Base-by-base conservation (phyloP, 23 red algal genomes). In the Gracilaria vermiculophylla region DNA sequence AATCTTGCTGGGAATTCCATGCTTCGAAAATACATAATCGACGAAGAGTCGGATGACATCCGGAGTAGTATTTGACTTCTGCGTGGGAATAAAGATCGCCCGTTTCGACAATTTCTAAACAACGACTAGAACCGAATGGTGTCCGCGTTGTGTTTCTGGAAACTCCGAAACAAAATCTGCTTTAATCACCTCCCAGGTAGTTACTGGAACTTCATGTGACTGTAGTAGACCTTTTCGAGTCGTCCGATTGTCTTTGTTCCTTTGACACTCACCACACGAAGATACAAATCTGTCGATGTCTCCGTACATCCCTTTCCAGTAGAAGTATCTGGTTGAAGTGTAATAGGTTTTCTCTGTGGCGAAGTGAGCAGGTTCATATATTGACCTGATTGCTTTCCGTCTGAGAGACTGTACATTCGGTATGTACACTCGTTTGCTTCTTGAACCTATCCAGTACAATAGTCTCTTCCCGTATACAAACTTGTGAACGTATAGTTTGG, bases 81-180 rank as follows among this genome's bases (percentile, higher is more conserved):
- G 57, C 52, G 56, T 42, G 24, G 83, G 67, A 14, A 60, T 64
- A 45, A 76, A 76, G n/a, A 87, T 23, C 4, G 53, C 66, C 21
- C 67, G n/a, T 51, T 75, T 87, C 15, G 83, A 87, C 7, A 87
- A 31, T 40, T 87, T 87, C 10, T 45, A 62, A 15, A 87, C 70
- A 9, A 87, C 43, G 9, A 87, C 64, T 19, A 87, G 53, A 5
- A 87, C 56, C 61, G 66, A 62, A 60, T 76, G 67, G 14, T 37
- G 57, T 41, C 39, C n/a, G 24, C 44, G 15, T 5, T 39, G 12
- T 1, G 36, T 23, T 32, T 28, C 37, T 3, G 27, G 44, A 39
- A 87, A 76, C 20, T 87, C 65, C 50, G 61, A 52, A 17, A 87
- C 27, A 58, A 74, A 87, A 60, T 76, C 67, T 34, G 43, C 47